A percentile compares a stretch with the other conserved stretches of the same genome.
phyloP scores from a whole-genome alignment of 352 stramenopile species.

The Phytophthora meadii region DNA sequence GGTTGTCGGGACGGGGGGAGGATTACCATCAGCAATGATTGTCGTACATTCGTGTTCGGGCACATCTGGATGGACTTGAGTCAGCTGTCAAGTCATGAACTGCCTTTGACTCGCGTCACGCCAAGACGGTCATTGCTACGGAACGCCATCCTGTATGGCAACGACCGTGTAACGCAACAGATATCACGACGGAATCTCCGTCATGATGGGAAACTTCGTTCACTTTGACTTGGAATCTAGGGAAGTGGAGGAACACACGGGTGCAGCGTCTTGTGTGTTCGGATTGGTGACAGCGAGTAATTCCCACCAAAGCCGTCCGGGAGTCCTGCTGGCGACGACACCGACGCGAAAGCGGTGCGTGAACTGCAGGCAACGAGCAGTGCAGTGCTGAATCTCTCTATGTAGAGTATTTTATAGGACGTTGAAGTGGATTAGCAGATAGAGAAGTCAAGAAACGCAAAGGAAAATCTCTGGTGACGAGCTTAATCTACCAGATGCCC shows the following conservation, averaged over 20 bases:
- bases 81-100: slow-evolving; percentile 24
- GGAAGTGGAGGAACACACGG: background rate
- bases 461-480: background rate
- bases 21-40: slow-evolving; percentile 29
- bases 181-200: background rate
- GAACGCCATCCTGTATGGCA: background rate
- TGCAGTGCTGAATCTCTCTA: background rate
- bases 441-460: slow-evolving; percentile 2
- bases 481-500: background rate
- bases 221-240: slow-evolving; percentile 5
- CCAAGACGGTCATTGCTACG: background rate
- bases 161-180: background rate
- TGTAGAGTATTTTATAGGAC: background rate
- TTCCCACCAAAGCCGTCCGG: slow-evolving; percentile 5
- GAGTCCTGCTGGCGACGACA: slow-evolving; percentile 2
- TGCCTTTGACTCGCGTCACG: slow-evolving; percentile 1
- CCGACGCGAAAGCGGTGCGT: slow-evolving; percentile 25
- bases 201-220: slow-evolving; percentile 10
- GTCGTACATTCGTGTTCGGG: slow-evolving; percentile 14
- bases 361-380: background rate
- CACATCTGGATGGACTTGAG: slow-evolving; percentile 31
- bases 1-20: background rate
- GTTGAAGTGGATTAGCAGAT: slow-evolving; percentile 4
- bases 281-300: slow-evolving; percentile 17
- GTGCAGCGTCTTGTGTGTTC: slow-evolving; percentile 2